phyloP scores from a whole-genome alignment of 805 yeast genomes.

The Ogataea saltuana region DNA sequence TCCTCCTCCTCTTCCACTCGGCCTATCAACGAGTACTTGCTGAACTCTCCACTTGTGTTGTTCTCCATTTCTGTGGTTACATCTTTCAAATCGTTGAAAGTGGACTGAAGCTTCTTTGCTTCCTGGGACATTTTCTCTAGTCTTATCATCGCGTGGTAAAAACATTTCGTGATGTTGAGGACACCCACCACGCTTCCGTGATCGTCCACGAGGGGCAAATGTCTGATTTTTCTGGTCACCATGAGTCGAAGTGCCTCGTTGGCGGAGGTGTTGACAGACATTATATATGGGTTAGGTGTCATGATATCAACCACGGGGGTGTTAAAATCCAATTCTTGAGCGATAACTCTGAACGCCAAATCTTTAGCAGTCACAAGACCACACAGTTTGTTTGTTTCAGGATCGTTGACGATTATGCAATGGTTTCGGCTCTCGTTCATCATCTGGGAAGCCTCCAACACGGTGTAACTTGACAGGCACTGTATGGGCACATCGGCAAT shows the following conservation, averaged over 20 bases:
- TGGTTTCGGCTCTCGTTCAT: constrained; percentile 44
- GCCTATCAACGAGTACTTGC: constrained; percentile 22
- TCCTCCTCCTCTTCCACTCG: constrained; percentile 16
- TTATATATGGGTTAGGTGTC: constrained; percentile 41
- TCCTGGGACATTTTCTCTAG: constrained; percentile 42
- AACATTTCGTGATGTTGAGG: constrained; percentile 47
- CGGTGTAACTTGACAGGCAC: constrained; percentile 37
- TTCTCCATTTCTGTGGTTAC: constrained; percentile 17
- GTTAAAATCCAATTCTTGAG: constrained; percentile 27
- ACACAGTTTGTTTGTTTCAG: constrained; percentile 29
- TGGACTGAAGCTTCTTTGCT: constrained; percentile 36
- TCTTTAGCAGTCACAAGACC: constrained; percentile 49
- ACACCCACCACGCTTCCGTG: constrained; percentile 41
- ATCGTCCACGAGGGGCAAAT: constrained; percentile 43
- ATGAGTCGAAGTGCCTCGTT: constrained; percentile 44
- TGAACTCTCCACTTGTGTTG: constrained; percentile 17
- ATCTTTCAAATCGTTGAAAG: constrained; percentile 33
- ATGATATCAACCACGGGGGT: constrained; percentile 39
- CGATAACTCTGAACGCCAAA: constrained; percentile 45
- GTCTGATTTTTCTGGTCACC: constrained; percentile 44
- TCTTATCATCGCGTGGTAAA: constrained; percentile 46
- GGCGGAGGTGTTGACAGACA: constrained; percentile 40
- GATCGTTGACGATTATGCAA: constrained; percentile 41
- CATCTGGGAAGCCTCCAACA: constrained; percentile 35
- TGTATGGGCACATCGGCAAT: constrained; percentile 41